Percentiles rank a stretch among this genome's conserved stretches.
phyloP scores from a whole-genome alignment of 2,329 filamentous ascomycete species.

The Botryotinia globosa region DNA sequence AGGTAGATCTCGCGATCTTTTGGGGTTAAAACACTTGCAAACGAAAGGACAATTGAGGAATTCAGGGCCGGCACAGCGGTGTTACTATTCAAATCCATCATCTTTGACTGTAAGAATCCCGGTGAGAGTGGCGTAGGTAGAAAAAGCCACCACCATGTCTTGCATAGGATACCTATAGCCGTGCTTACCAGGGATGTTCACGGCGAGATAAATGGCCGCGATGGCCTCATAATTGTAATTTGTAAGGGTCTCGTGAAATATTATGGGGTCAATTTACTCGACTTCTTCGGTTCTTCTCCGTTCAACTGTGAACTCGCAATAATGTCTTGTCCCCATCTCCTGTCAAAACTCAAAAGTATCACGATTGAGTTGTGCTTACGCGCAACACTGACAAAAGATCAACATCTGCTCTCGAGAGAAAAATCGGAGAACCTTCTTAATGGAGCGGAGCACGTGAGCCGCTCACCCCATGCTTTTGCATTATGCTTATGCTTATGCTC shows the following conservation, averaged over 20 bases:
- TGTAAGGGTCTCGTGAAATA: conserved; percentile 2
- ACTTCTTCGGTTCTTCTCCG: conserved; percentile 15
- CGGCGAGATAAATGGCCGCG: conserved; percentile 7
- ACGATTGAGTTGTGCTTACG: not conserved
- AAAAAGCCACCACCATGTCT: conserved; percentile 3
- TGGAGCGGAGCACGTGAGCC: conserved; percentile 12
- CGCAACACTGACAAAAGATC: conserved; percentile 6
- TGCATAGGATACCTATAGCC: conserved; percentile 15
- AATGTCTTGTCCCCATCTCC: not conserved
- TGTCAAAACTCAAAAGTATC: not conserved
- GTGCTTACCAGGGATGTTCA: conserved; percentile 9
- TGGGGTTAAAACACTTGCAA: not conserved
- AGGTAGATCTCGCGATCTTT: not conserved
- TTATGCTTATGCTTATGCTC: conserved; percentile 8
- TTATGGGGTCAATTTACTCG: not conserved
- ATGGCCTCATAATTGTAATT: conserved; percentile 3
- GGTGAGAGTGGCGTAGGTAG: not conserved
- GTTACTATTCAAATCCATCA: not conserved
- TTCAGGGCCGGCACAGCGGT: not conserved
- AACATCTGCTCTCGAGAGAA: not conserved
- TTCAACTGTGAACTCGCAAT: not conserved
- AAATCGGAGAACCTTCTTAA: conserved; percentile 1
- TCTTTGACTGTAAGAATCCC: not conserved
- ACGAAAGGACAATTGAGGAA: not conserved
- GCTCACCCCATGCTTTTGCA: conserved; percentile 9